A percentile compares a stretch with the other conserved stretches of the same genome.
Evolutionary conservation across 1,284 basidiomycete genomes (phyloP).

Genomic region (Takashimella tepidaria): DNA sequence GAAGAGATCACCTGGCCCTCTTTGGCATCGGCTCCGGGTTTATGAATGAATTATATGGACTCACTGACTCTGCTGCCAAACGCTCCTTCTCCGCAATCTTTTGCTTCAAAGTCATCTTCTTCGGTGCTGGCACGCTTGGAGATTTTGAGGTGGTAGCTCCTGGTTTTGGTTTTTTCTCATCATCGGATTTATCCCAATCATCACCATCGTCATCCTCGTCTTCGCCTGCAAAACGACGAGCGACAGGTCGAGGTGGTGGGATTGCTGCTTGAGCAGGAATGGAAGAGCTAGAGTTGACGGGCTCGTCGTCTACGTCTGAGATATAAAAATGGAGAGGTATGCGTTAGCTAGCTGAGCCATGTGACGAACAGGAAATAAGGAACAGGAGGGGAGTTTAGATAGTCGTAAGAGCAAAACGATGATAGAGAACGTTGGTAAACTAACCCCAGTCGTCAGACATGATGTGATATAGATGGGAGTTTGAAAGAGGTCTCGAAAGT

Average conservation of each 20-base stretch:
- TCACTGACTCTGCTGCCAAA: slow-evolving; percentile 52
- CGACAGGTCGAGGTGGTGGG: slow-evolving; percentile 50
- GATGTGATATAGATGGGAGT: slow-evolving; percentile 6
- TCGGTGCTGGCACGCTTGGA: slow-evolving; percentile 58
- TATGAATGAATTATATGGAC: too few relatives aligned
- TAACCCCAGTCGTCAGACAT: slow-evolving; percentile 44
- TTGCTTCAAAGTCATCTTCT: slow-evolving; percentile 82
- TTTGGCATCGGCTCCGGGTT: too few relatives aligned
- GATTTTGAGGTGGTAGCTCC: slow-evolving; percentile 54
- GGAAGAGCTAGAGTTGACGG: slow-evolving; percentile 45
- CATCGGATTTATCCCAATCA: slow-evolving; percentile 89
- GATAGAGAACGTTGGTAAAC: slow-evolving; percentile 3
- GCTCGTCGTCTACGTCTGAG: slow-evolving; percentile 52
- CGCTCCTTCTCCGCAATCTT: slow-evolving; percentile 78
- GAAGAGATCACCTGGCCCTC: too few relatives aligned
- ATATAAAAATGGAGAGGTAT: background rate
- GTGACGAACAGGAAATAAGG: background rate
- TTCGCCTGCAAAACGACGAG: slow-evolving; percentile 70
- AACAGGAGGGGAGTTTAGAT: too few relatives aligned
- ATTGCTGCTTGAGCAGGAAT: slow-evolving; percentile 41
- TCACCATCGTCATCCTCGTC: slow-evolving; percentile 80
- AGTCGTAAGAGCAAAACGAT: too few relatives aligned
- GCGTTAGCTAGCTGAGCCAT: background rate
- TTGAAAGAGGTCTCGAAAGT: background rate
- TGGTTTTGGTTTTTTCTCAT: slow-evolving; percentile 55